These are phyloP conservation scores for Tolypocladium tropicale DNA, from an alignment of 2,329 filamentous ascomycete species.

Conservation along the genomic window DNA sequence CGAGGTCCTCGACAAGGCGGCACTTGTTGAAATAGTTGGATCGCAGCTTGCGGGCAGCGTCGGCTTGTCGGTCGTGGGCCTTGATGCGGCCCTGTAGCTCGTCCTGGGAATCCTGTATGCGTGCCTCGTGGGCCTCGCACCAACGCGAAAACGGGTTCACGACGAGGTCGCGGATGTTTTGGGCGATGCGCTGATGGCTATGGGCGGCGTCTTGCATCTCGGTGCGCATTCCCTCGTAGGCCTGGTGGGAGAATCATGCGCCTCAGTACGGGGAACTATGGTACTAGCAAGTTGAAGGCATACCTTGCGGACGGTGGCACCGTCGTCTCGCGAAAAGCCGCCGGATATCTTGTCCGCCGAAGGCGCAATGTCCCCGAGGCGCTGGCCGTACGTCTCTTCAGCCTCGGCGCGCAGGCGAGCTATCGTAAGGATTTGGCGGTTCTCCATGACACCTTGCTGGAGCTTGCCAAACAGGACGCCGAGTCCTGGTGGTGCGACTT, in stretches of 20 bases:
- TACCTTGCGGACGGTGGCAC: constrained; percentile 92
- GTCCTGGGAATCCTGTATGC: constrained; percentile 89
- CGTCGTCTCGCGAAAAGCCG: constrained; percentile 85
- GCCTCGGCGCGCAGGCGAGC: constrained; percentile 92
- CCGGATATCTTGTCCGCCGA: constrained; percentile 71
- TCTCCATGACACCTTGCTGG: constrained; percentile 90
- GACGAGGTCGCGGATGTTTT: constrained; percentile 91
- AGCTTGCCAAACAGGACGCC: constrained; percentile 94
- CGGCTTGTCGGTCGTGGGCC: constrained; percentile 83
- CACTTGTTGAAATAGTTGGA: constrained; percentile 99
- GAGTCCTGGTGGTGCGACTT: constrained; percentile 44
- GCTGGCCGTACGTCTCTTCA: constrained; percentile 78
- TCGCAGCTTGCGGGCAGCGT: constrained; percentile 82
- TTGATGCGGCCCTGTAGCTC: constrained; percentile 87
- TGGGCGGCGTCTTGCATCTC: constrained; percentile 88
- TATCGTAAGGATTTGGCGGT: constrained; percentile 85
- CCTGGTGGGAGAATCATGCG: constrained; percentile 37
- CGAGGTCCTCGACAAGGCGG: constrained; percentile 85
- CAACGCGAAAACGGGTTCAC: constrained; percentile 89
- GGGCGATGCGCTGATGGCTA: constrained; percentile 90
- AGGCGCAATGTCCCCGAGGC: constrained; percentile 70
- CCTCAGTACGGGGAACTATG: constrained; percentile 7
- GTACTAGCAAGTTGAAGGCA: not conserved
- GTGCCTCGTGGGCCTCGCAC: constrained; percentile 89
- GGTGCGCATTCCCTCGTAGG: constrained; percentile 82